These are phyloP conservation scores for Trypanosoma vivax DNA, from an alignment of 208 protist species.

Conservation along the genomic window DNA sequence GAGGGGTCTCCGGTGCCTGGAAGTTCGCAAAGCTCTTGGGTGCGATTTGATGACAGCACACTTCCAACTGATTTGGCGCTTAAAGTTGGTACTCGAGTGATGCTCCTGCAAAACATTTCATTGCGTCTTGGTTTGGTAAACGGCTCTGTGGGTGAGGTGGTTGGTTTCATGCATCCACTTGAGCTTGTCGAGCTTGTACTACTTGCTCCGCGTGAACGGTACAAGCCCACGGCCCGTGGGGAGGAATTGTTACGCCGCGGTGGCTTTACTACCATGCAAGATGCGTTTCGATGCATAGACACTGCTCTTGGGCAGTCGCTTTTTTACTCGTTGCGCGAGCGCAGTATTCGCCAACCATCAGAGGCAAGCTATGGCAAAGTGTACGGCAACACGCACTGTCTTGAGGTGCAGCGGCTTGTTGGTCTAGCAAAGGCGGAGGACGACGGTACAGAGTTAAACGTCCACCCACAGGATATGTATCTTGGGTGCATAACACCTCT, in stretches of 20 bases:
- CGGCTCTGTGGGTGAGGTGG: conserved; percentile 58
- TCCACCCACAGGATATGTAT: conserved; percentile 21
- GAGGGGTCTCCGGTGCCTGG: neutral
- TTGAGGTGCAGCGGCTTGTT: conserved; percentile 18
- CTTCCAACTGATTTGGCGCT: conserved; percentile 34
- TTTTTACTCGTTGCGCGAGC: conserved; percentile 31
- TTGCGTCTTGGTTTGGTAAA: conserved; percentile 57
- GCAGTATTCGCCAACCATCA: neutral
- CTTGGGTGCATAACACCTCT: conserved; percentile 18
- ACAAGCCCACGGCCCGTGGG: conserved; percentile 20
- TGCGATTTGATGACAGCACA: conserved; percentile 54
- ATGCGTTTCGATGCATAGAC: conserved; percentile 54
- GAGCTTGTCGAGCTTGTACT: conserved; percentile 51
- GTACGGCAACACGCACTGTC: conserved; percentile 23
- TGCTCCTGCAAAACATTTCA: conserved; percentile 68
- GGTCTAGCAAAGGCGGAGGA: conserved; percentile 2
- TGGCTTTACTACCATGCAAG: conserved; percentile 33
- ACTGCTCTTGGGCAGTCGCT: conserved; percentile 27
- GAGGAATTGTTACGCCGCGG: conserved; percentile 25
- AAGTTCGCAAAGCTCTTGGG: conserved; percentile 2
- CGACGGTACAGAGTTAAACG: neutral
- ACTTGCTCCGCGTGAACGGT: conserved; percentile 17
- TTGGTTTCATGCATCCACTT: conserved; percentile 70
- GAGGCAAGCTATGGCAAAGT: conserved; percentile 33
- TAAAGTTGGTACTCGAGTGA: conserved; percentile 64